Evolutionary conservation across 257 asterid genomes (phyloP), one percentile per base, ranked within the genome.

Genomic region (Forsythia suspensa): DNA sequence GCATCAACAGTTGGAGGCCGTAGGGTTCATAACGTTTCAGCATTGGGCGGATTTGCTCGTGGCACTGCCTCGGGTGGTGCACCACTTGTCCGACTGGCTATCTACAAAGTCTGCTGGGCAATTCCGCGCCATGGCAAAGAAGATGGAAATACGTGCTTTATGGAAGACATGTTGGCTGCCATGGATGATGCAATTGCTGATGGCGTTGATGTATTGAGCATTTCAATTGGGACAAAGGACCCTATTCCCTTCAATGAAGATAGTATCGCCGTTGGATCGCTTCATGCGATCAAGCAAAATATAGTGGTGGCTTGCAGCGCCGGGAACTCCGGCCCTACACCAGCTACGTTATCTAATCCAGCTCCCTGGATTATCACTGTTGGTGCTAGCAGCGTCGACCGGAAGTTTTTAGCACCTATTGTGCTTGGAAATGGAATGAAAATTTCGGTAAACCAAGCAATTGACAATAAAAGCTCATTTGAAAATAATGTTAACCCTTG

Each of bases 311-410:
- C 97, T 0, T 88, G 97, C 76, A 93, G 99, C 67, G 99, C 97
- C 0, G 99, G 99, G 8, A 95, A 95, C 44, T 74, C 81, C 0
- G 99, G 99, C 3, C 99, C 99, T 3, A 51, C 67, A 1, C 80
- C 96, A 1, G 73, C 88, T 0, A 85, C 98, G 0, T 70, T 95
- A 84, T 83, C 96, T 0, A 95, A 95, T 70, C 75, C 92, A 1
- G 96, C 99, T 16, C 99, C 99, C 0, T 95, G 98, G 99, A 89
- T 95, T 37, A 92, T 95, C 63, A 95, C 99, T 0, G 98, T 95
- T 44, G 97, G 90, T 20, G 99, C 99, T 0, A 95, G 99, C 37
- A 95, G 98, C 73, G 82, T 95, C 0, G 99, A 95, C 74, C 66
- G 99, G 67, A 48, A 52, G 36, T 95, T 95, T 76, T 11, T 79